These are phyloP conservation scores for Klebsormidium nitens DNA, from an alignment of 139 green algal genomes.

Conservation along the genomic window DNA sequence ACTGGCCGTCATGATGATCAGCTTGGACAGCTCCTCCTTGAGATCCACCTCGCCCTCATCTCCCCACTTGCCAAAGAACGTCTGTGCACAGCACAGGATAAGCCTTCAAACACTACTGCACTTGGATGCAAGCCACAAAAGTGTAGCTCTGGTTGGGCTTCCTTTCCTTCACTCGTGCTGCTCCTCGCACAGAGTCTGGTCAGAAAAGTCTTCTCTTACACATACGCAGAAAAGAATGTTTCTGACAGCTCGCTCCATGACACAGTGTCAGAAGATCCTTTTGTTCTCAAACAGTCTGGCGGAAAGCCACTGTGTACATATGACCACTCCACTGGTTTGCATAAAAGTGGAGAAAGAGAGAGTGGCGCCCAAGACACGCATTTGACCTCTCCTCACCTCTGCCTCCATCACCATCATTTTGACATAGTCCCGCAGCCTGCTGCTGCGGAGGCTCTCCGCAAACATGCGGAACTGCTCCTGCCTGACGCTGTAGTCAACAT, in stretches of 20 bases:
- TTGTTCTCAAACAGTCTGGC: too few relatives aligned
- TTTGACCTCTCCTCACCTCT: constrained; percentile 45
- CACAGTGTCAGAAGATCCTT: too few relatives aligned
- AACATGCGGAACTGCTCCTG: constrained; percentile 97
- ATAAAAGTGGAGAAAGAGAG: too few relatives aligned
- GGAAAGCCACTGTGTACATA: neutral
- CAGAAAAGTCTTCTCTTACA: too few relatives aligned
- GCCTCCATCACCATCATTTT: constrained; percentile 81
- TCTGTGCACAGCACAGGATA: constrained; percentile 40
- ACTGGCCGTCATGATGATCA: constrained; percentile 90
- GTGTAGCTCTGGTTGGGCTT: too few relatives aligned
- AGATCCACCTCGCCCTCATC: constrained; percentile 84
- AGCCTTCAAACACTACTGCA: too few relatives aligned
- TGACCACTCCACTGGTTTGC: neutral
- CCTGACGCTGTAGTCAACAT: constrained; percentile 86
- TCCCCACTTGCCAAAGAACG: constrained; percentile 86
- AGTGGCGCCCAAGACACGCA: neutral
- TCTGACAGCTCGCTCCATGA: too few relatives aligned
- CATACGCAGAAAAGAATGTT: too few relatives aligned
- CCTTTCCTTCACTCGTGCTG: too few relatives aligned
- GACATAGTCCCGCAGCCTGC: constrained; percentile 81
- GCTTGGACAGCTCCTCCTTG: constrained; percentile 71
- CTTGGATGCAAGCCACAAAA: too few relatives aligned
- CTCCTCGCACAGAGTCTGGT: too few relatives aligned
- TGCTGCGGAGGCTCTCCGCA: constrained; percentile 80